Evolutionary conservation across 2,329 filamentous ascomycete species (phyloP).

Genomic region (Neurospora sp.): DNA sequence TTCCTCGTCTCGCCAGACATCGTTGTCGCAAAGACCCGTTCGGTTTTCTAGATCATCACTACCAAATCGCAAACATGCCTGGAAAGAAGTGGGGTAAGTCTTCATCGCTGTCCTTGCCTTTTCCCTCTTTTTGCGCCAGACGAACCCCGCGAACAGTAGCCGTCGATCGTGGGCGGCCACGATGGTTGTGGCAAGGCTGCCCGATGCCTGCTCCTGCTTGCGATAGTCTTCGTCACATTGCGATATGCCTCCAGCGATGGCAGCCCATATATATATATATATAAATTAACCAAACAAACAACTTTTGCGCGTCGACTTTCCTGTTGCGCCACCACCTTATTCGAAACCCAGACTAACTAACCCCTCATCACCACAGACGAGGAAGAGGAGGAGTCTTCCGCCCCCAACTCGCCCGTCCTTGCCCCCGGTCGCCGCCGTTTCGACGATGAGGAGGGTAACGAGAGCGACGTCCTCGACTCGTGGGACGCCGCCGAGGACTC

Average conservation of each 20-base stretch:
- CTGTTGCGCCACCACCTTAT: not conserved
- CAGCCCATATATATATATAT: not conserved
- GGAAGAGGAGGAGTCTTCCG: slow-evolving; percentile 26
- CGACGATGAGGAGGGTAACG: slow-evolving; percentile 82
- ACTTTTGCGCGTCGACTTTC: not conserved
- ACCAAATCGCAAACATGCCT: not conserved
- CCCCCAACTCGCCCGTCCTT: slow-evolving; percentile 28
- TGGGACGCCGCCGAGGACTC: slow-evolving; percentile 98
- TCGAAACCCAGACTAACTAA: not conserved
- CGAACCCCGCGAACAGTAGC: not conserved
- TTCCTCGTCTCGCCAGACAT: not conserved
- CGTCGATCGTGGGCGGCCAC: not conserved
- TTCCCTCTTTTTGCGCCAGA: slow-evolving; percentile 12
- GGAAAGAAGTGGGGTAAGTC: not conserved
- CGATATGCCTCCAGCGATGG: not conserved
- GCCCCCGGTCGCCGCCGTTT: slow-evolving; percentile 54
- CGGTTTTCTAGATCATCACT: not conserved
- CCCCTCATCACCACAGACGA: slow-evolving; percentile 21
- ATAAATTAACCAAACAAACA: not conserved
- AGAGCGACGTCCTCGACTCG: slow-evolving; percentile 79
- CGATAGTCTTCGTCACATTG: not conserved
- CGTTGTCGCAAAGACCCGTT: not conserved
- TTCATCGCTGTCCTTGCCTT: not conserved
- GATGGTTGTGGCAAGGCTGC: not conserved
- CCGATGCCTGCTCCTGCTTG: not conserved